Evolutionary conservation across 1,284 basidiomycete species (phyloP), one percentile per base, ranked within the genome.

Genomic region (Ceratobasidium sp.): DNA sequence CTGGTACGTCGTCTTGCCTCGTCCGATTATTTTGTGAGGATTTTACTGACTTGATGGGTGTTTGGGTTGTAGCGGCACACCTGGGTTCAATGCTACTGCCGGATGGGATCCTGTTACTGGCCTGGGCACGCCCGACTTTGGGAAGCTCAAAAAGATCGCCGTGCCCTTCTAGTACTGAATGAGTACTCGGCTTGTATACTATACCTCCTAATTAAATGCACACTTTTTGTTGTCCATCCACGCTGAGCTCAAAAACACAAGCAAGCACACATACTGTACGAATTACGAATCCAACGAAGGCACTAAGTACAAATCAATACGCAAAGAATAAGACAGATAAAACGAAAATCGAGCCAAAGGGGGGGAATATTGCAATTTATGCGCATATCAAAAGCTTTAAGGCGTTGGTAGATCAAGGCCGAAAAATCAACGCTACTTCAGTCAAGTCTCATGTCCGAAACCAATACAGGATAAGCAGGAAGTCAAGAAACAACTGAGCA

Each of bases 81-180:
- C 66, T 23, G 74, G 74, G 11, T 75, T 73, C 38, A 67, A 67
- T 38, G 78, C 79, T 13, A 76, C 76, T 8, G 26, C 35, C 13
- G 77, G 76, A n/a, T 76, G 76, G 76, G 76, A 76, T 23, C 75
- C 76, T 1, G 75, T 74, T 9, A 76, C 76, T 63, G 76, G 75
- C 18, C 38, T 70, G 21, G 74, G 74, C n/a, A 70, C 74, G n/a
- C 74, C 74, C 14, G 35, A 75, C 54, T 75, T 73, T 43, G 50
- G 35, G 6, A 59, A 63, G 35, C 57, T 75, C 30, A 67, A 46
- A 44, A 44, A 44, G 38, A 67, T 67, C 50, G 52, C 50, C 9
- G 64, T 23, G 23, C 52, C 64, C 9, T 67, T 8, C 21, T 70
- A 35, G 32, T 49, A 41, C 30, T n/a, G 30, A 8, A n/a, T 14